Evolutionary conservation across 257 asterid genomes (phyloP).

Genomic region (Gentiana macrophylla): DNA sequence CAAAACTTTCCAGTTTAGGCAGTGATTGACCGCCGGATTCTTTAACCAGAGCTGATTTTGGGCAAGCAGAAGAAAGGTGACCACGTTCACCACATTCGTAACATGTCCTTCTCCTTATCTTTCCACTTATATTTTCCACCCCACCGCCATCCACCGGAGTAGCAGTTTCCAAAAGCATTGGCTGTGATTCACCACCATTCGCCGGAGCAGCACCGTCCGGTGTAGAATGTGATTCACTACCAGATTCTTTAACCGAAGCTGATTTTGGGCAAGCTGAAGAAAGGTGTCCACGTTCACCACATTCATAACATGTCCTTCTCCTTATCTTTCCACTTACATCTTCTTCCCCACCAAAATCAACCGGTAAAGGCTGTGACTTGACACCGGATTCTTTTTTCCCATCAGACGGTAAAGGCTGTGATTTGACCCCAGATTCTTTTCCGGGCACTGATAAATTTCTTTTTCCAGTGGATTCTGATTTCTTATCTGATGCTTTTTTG

Average conservation of each 20-base stretch:
- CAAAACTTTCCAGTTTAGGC: too few species aligned
- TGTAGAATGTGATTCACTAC: constrained; percentile 1
- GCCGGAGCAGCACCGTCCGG: constrained; percentile 1
- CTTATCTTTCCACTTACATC: constrained; percentile 55
- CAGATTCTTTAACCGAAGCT: neutral
- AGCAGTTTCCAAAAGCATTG: too few species aligned
- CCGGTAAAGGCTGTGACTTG: constrained; percentile 16
- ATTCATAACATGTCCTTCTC: constrained; percentile 75
- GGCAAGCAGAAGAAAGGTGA: constrained; percentile 75
- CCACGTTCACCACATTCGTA: constrained; percentile 84
- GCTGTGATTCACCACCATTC: too few species aligned
- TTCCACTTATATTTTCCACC: constrained; percentile 33
- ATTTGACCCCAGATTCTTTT: neutral
- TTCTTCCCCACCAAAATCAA: constrained; percentile 9
- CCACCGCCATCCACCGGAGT: constrained; percentile 12
- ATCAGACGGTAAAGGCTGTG: constrained; percentile 28
- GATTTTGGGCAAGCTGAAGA: constrained; percentile 58
- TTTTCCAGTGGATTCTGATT: constrained; percentile 7
- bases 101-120: constrained; percentile 75
- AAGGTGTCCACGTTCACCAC: constrained; percentile 83
- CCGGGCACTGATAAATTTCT: neutral
- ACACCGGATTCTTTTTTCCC: constrained; percentile 34
- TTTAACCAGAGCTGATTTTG: constrained; percentile 39
- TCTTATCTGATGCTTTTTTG: constrained; percentile 29
- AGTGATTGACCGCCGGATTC: too few species aligned